Conservation (phyloP, 2,329 filamentous ascomycete species). For the Fusarium drepaniforme region DNA sequence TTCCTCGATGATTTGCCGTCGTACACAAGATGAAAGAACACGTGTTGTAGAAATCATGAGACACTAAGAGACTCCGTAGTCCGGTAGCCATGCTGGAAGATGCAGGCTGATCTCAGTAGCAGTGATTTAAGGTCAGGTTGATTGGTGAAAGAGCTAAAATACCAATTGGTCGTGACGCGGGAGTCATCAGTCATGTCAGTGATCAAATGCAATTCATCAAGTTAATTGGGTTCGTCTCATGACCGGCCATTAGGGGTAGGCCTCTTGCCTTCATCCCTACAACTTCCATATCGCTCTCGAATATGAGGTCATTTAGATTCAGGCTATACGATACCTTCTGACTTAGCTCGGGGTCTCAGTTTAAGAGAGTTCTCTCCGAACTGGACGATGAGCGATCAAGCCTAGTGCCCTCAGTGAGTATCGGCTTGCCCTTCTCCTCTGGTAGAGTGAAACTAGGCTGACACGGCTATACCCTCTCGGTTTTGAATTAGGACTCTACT, state of each 20-base stretch:
- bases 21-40: too few species aligned
- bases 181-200: too few species aligned
- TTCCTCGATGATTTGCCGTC: too few species aligned
- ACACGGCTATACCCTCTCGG: not conserved
- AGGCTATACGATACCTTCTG: not conserved
- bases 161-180: too few species aligned
- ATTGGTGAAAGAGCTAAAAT: too few species aligned
- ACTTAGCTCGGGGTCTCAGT: not conserved
- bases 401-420: not conserved
- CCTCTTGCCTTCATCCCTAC: not conserved
- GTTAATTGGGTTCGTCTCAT: too few species aligned
- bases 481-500: not conserved
- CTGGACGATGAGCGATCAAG: not conserved
- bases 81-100: too few species aligned
- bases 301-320: not conserved
- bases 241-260: not conserved
- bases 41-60: too few species aligned
- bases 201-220: too few species aligned
- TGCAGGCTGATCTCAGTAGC: too few species aligned
- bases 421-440: not conserved
- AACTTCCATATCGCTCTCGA: not conserved
- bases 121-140: too few species aligned
- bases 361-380: not conserved
- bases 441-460: not conserved
- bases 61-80: too few species aligned